Evolutionary conservation across 2,329 filamentous ascomycete genomes (phyloP).

Genomic region (Cladosporium colombiae): DNA sequence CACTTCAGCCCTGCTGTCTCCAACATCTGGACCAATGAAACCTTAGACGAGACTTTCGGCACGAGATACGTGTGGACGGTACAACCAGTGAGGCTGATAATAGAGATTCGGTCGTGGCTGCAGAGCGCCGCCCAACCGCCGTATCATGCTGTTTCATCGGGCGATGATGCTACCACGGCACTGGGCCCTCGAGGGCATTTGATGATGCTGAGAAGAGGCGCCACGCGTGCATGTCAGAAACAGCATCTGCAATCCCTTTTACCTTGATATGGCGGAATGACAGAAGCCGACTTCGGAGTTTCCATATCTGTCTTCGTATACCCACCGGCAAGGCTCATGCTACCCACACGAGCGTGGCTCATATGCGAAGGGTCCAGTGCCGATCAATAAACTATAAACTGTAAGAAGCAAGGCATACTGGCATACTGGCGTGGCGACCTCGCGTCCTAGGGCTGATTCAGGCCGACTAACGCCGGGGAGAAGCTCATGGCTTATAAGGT

Average conservation of each 20-base stretch:
- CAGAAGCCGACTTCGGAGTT: neutral
- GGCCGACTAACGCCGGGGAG: neutral
- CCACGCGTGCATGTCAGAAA: neutral
- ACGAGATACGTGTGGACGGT: neutral
- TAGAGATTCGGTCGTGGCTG: neutral
- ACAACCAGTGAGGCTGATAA: neutral
- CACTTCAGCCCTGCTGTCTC: neutral
- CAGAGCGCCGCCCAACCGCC: neutral
- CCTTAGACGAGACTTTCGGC: neutral
- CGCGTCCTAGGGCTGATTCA: neutral
- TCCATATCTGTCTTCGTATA: neutral
- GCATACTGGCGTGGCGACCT: neutral
- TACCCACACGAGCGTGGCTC: neutral
- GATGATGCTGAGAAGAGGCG: neutral
- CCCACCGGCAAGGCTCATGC: neutral
- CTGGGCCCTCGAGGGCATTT: neutral
- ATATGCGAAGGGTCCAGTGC: neutral
- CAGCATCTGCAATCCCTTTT: neutral
- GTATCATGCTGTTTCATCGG: neutral
- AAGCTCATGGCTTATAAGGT: neutral
- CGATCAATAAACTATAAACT: slow-evolving; percentile 7
- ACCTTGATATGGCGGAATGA: neutral
- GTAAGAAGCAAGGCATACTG: neutral
- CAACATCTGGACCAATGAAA: neutral
- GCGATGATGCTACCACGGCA: neutral